These are phyloP conservation scores for Scenedesmus sp. DNA, from an alignment of 163 green algal species.

Conservation along the genomic window DNA sequence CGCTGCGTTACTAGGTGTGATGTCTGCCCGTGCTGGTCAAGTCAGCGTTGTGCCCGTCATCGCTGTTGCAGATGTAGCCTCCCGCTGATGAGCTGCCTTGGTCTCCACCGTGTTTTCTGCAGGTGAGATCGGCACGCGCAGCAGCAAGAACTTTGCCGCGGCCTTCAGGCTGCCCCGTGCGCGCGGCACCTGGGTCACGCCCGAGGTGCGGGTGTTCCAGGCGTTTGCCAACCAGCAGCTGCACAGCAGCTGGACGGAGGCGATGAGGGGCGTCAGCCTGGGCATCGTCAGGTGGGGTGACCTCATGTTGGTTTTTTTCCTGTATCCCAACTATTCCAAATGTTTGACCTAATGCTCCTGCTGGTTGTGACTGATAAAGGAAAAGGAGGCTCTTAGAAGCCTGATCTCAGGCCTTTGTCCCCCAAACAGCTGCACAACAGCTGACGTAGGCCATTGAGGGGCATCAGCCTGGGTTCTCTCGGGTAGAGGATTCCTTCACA, in stretches of 20 bases:
- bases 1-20: no score
- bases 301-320: no score
- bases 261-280: slow-evolving; percentile 36
- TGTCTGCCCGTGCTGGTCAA: no score
- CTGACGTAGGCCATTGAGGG: background rate
- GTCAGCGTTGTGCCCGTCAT: no score
- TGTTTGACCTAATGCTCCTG: no score
- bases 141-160: slow-evolving; percentile 39
- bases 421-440: background rate
- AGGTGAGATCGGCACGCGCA: slow-evolving; percentile 43
- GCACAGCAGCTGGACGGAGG: slow-evolving; percentile 48
- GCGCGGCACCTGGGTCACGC: background rate
- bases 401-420: background rate
- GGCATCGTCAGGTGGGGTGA: slow-evolving; percentile 36
- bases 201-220: slow-evolving; percentile 42
- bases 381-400: no score
- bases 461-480: background rate
- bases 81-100: no score
- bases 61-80: no score
- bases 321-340: no score
- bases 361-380: background rate
- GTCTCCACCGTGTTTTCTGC: background rate
- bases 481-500: background rate
- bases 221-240: slow-evolving; percentile 35
- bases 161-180: slow-evolving; percentile 42